Conservation (phyloP, 2,329 filamentous ascomycete genomes). For the Paracamarosporium sp. region DNA sequence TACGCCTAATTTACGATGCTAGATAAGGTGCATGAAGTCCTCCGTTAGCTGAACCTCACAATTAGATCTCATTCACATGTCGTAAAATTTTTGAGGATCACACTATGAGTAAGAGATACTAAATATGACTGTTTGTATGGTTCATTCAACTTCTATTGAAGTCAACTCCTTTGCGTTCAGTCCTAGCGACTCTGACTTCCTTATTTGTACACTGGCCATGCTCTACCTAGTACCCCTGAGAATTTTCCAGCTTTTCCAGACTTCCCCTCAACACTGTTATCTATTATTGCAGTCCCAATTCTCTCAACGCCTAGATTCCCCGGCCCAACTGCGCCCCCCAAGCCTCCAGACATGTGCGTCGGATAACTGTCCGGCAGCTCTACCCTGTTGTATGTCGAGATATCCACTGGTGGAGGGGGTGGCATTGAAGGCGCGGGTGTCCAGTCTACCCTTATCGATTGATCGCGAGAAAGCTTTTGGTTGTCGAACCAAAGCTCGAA, state of each 20-base stretch:
- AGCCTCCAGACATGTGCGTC: slow-evolving; percentile 14
- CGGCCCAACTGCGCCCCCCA: background rate
- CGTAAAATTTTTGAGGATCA: too few relatives aligned
- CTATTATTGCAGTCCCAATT: background rate
- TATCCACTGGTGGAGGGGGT: slow-evolving; percentile 13
- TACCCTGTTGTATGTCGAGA: slow-evolving; percentile 18
- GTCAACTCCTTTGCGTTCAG: too few relatives aligned
- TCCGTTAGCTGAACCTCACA: too few relatives aligned
- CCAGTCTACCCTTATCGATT: slow-evolving; percentile 47
- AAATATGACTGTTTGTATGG: too few relatives aligned
- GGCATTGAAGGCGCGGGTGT: slow-evolving; percentile 22
- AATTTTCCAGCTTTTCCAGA: background rate
- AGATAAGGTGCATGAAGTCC: too few relatives aligned
- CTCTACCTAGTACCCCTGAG: background rate
- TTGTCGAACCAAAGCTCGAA: slow-evolving; percentile 50
- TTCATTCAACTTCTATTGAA: background rate
- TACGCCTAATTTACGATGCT: too few relatives aligned
- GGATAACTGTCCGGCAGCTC: slow-evolving; percentile 24
- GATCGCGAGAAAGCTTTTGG: slow-evolving; percentile 41
- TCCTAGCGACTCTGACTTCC: background rate
- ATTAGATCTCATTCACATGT: too few relatives aligned
- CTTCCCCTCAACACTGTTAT: background rate
- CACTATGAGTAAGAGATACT: too few relatives aligned
- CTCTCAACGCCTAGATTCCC: background rate
- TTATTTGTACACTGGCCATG: background rate